phyloP scores from a whole-genome alignment of 2,329 filamentous ascomycete genomes.

The Aspergillus brasiliensis region DNA sequence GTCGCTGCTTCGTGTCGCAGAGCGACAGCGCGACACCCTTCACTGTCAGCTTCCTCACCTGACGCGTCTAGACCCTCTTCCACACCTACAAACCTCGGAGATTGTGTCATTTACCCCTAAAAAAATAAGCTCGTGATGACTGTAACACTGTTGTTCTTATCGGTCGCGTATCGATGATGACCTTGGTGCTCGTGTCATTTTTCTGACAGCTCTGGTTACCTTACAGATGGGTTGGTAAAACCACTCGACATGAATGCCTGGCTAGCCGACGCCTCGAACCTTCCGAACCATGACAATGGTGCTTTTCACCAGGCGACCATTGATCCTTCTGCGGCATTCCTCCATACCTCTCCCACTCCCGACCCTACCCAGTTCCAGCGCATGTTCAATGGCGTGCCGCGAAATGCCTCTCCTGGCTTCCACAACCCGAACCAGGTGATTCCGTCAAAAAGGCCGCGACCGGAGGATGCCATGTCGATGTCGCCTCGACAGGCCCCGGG shows the following conservation, averaged over 20 bases:
- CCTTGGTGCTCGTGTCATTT: conserved; percentile 16
- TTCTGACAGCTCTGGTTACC: conserved; percentile 28
- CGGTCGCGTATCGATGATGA: conserved; percentile 28
- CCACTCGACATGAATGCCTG: conserved; percentile 55
- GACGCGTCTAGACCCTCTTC: conserved; percentile 30
- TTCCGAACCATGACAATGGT: conserved; percentile 53
- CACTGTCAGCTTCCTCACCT: conserved; percentile 14
- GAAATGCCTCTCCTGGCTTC: conserved; percentile 79
- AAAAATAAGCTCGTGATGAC: conserved; percentile 10
- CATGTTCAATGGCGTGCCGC: conserved; percentile 82
- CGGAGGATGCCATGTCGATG: conserved; percentile 81
- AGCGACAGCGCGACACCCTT: conserved; percentile 25
- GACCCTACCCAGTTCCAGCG: conserved; percentile 58
- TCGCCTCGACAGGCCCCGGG: conserved; percentile 76
- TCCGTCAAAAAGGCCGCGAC: conserved; percentile 83
- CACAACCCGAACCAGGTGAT: conserved; percentile 79
- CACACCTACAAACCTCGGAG: conserved; percentile 10
- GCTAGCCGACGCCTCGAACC: conserved; percentile 51
- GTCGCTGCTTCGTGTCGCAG: conserved; percentile 28
- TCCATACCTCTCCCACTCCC: conserved; percentile 48
- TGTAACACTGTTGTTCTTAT: conserved; percentile 9
- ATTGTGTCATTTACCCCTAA: neutral
- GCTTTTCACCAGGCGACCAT: conserved; percentile 49
- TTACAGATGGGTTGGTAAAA: conserved; percentile 51
- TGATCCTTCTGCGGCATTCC: conserved; percentile 52